Conservation (phyloP, 2,329 filamentous ascomycete genomes). For the Calonectria leucothoes region DNA sequence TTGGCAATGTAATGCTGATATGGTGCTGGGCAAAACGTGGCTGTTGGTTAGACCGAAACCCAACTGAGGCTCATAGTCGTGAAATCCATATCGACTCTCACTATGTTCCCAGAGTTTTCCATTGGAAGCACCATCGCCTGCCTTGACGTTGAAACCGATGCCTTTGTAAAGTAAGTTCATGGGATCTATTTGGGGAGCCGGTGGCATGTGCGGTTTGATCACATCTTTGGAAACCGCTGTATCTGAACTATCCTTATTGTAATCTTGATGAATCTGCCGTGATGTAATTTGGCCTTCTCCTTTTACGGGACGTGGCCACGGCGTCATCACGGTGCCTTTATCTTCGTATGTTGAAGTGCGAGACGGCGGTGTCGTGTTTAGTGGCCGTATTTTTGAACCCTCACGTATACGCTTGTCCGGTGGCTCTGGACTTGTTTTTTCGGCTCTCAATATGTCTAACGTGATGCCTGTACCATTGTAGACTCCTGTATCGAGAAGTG, state of each 20-base stretch:
- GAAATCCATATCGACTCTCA: not conserved
- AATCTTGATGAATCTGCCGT: not conserved
- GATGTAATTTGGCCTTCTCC: not conserved
- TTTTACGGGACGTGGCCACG: not conserved
- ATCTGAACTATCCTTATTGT: not conserved
- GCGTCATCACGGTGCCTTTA: constrained; percentile 33
- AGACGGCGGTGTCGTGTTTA: not conserved
- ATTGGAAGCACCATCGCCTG: not conserved
- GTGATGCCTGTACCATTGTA: constrained; percentile 28
- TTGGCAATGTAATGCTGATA: not conserved
- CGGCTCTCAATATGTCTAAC: not conserved
- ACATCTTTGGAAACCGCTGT: not conserved
- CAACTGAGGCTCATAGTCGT: not conserved
- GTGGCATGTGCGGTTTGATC: not conserved
- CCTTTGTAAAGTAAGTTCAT: not conserved
- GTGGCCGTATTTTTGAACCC: too few relatives aligned
- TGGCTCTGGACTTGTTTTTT: not conserved
- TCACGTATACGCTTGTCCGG: not conserved
- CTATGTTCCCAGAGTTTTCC: too few relatives aligned
- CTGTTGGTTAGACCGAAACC: too few relatives aligned
- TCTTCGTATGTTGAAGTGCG: constrained; percentile 28
- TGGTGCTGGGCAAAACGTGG: not conserved
- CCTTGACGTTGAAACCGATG: not conserved
- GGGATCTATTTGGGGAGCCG: not conserved
- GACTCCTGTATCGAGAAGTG: constrained; percentile 33